Evolutionary conservation across 306 rosid genomes (phyloP), one percentile per base, ranked within the genome.

Genomic region (Abrus pulchellus): DNA sequence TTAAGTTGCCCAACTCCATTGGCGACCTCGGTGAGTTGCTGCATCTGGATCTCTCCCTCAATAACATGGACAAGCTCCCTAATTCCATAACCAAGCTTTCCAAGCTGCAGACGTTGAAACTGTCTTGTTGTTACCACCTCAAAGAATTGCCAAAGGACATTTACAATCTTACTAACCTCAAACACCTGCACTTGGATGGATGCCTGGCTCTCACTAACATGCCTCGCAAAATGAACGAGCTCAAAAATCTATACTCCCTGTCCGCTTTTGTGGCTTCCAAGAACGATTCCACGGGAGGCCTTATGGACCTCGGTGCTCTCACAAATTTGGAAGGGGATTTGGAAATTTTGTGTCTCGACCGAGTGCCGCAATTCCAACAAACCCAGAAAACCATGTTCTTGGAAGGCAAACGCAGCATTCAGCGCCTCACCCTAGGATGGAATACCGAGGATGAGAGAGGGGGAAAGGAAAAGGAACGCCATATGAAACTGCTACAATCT

Each of bases 131-230:
- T 41, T 0, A 1, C 1, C 0, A 0, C 0, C 73, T 83, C 44
- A 11, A 49, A 62, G 68, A 73, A 41, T 34, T 83, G 52, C 84
- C 83, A 1, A 67, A 53, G 27, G 36, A 67, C 5, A 28, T 83
- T 2, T 1, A 3, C 1, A 6, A 20, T 1, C 29, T 83, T 5
- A 5, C 0, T 14, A 27, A 1, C 1, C 86, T 83, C 7, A 63
- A 36, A 36, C 83, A 83, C 47, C 83, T 83, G 33, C 47, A 77
- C 44, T 10, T 44, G 0, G 29, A 71, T 1, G 75, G 69, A 12
- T 77, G 83, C 12, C 0, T 11, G 0, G 0, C 0, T 9, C 62
- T 77, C 12, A 53, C 12, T 6, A 30, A n/a, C 41, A 77, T 83
- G 83, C 83, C 82, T 13, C 5, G 0, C 6, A 52, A 74, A 5